Evolutionary conservation across 2,329 filamentous ascomycete species (phyloP).

Genomic region (Epichloe hybrida): DNA sequence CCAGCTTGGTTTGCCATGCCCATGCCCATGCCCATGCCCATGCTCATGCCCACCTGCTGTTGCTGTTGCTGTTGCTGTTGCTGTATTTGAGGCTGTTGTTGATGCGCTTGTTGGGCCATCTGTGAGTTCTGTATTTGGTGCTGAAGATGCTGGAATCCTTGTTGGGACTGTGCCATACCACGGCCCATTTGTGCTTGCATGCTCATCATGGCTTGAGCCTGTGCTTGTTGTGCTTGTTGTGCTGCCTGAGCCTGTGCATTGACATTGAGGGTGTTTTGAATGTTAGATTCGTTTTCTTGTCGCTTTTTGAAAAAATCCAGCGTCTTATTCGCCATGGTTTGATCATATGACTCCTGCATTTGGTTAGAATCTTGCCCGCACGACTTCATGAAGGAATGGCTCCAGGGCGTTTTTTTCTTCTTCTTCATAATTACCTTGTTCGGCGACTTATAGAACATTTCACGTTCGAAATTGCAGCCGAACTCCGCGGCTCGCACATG

Average conservation of each 20-base stretch:
- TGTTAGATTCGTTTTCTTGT: conserved; percentile 32
- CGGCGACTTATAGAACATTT: conserved; percentile 29
- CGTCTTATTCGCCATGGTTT: conserved; percentile 30
- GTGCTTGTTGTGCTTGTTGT: conserved; percentile 15
- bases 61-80: conserved; percentile 19
- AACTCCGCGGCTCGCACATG: conserved; percentile 26
- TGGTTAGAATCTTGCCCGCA: conserved; percentile 5
- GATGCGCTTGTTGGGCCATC: conserved; percentile 27
- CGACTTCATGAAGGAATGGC: neutral
- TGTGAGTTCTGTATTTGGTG: conserved; percentile 44
- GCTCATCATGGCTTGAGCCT: conserved; percentile 36
- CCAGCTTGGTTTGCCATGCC: conserved; percentile 24
- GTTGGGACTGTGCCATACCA: conserved; percentile 35
- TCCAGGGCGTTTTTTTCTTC: neutral
- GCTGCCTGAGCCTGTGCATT: conserved; percentile 25
- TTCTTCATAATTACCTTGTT: conserved; percentile 28
- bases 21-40: conserved; percentile 24
- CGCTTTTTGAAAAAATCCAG: conserved; percentile 37
- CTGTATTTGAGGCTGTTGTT: conserved; percentile 13
- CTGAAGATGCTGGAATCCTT: conserved; percentile 43
- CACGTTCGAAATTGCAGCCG: conserved; percentile 35
- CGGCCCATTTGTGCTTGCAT: conserved; percentile 40
- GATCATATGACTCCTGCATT: conserved; percentile 35
- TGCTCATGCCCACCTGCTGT: conserved; percentile 8
- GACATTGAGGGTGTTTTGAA: conserved; percentile 37